Base-by-base conservation (phyloP, 2,329 filamentous ascomycete species). In the Falciphora oryzae region DNA sequence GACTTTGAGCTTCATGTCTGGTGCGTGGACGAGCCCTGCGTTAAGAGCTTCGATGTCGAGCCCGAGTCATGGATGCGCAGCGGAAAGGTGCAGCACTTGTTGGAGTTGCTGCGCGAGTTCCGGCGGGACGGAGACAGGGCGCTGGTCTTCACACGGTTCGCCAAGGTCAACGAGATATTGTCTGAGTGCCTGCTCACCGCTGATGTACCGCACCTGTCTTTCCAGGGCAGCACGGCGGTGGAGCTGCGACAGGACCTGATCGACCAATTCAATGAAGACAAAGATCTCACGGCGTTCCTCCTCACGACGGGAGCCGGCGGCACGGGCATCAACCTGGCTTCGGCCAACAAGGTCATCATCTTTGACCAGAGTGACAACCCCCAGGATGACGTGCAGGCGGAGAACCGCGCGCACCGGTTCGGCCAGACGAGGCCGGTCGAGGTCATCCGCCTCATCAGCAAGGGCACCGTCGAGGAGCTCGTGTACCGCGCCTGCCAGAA, bases 341-440 rank as follows among this genome's bases (percentile, higher is more conserved):
- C 90, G 50, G 95, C 95, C 5, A 98, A 98, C 80, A 98, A 97
- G 77, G 94, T 99, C 70, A 87, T 99, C 76, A 95, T 99, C 72
- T 97, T 98, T 74, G 95, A 99, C 76, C 90, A 91, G 68, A 92
- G 89, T n/a, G 97, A 97, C 79, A 99, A 99, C 71, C 95, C 95
- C 0, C 95, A 99, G 74, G 94, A 98, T 70, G 95, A 99, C 73
- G 88, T 97, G n/a, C 95, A 99, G 75, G 95, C 95, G 0, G 95
- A 98, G 80, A 98, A 99, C 75, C 89, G 95, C 25, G 95, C 95
- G 0, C 95, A 99, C 77, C 89, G 95, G 18, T 91, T 99, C 11
- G 95, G 95, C 0, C 95, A 99, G 79, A 93, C 86, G 35, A 83
- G 91, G 22, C 90, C 94, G 50, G 95, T 99, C 1, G 94, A 99